Evolutionary conservation across 1,284 basidiomycete genomes (phyloP), one percentile per base, ranked within the genome.

Genomic region (Papiliotrema terrestris): DNA sequence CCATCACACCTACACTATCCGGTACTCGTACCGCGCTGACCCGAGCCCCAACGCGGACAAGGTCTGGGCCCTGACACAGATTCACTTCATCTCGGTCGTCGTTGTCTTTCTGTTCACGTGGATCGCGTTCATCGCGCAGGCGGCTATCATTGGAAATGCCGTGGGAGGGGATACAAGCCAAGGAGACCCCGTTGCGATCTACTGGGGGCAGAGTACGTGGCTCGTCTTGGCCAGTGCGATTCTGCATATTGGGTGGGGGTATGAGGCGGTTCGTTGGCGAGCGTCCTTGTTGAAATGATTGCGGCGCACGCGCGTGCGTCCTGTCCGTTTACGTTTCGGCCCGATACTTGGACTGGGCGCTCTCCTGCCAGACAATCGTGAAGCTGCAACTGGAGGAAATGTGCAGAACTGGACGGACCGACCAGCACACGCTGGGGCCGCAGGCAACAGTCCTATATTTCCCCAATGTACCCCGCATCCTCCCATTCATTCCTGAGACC

Each of bases 261-360:
- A 65, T 43, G 69, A 71, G 54, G 68, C 68, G 44, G 67, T 69
- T 4, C 44, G 69, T 32, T 71, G 69, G 69, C 56, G 69, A 36
- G 62, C 58, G 15, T 51, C 51, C 19, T 29, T 65, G 49, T 35
- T 63, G 52, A 46, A 47, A 36, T 53, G 37, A 47, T 32, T 5
- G 4, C 8, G 3, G 29, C 29, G 29, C 29, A 11, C n/a, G 29
- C 6, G 29, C 29, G 29, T 32, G 29, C 29, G n/a, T n/a, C n/a
- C n/a, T n/a, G n/a, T n/a, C n/a, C n/a, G n/a, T n/a, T n/a, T n/a
- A n/a, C n/a, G 32, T 8, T 22, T 11, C 14, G 8, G 14, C n/a
- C 6, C 8, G 3, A 19, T 4, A 26, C 22, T 35, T 26, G 37
- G 8, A 25, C 47, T 8, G 42, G 9, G 42, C 36, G 36, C 36